These are phyloP conservation scores for Dendryphion nanum DNA, from an alignment of 2,329 filamentous ascomycete genomes.

Conservation along the genomic window DNA sequence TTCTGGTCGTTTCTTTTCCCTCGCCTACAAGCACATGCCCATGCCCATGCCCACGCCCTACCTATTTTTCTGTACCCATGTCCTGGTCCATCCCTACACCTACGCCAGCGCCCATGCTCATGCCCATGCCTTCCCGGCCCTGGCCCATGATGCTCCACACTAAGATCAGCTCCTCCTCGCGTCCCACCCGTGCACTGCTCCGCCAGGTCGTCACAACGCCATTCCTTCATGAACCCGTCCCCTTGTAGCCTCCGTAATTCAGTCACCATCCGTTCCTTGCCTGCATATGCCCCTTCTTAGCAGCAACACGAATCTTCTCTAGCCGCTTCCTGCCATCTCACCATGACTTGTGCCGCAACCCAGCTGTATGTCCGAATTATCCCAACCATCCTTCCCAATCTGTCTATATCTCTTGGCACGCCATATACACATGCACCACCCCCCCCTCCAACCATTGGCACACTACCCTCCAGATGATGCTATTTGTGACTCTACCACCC, in stretches of 20 bases:
- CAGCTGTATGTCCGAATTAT: conserved; percentile 24
- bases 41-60: too few relatives aligned
- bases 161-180: conserved; percentile 30
- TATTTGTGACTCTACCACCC: conserved; percentile 17
- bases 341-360: conserved; percentile 33
- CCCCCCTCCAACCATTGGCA: conserved; percentile 14
- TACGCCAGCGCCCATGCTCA: too few relatives aligned
- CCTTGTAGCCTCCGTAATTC: conserved; percentile 28
- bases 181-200: conserved; percentile 41
- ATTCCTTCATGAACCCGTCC: conserved; percentile 36
- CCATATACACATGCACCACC: conserved; percentile 37
- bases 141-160: conserved; percentile 20
- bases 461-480: conserved; percentile 15
- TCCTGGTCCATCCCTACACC: too few relatives aligned
- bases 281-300: conserved; percentile 33
- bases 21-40: too few relatives aligned
- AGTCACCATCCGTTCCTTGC: conserved; percentile 32
- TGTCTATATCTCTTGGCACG: conserved; percentile 37
- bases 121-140: too few relatives aligned
- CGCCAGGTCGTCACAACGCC: conserved; percentile 34
- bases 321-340: conserved; percentile 29
- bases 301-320: conserved; percentile 22
- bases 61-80: too few relatives aligned
- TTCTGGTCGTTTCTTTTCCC: conserved; percentile 30
- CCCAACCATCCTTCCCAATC: conserved; percentile 33